Evolutionary conservation across 176 grass and related monocot genomes (phyloP).

Genomic region (Oryza glumipatula): DNA sequence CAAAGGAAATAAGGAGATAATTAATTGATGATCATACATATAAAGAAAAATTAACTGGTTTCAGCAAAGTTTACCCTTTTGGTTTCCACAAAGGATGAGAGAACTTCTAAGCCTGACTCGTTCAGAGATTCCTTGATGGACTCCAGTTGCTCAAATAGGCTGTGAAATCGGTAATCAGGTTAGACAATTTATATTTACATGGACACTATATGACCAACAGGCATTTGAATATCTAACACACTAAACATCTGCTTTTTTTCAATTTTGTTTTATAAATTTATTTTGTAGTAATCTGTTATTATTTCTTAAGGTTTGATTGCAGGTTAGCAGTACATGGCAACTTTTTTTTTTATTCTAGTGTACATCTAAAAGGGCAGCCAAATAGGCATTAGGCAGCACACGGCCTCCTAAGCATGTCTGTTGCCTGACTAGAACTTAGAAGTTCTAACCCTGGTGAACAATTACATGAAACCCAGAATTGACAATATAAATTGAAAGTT

Average conservation of each 20-base stretch:
- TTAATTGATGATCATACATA: neutral
- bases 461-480: slow-evolving; percentile 4
- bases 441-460: neutral
- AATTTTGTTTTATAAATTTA: slow-evolving; percentile 2
- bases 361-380: too few species aligned
- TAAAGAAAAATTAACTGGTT: neutral
- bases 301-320: slow-evolving; percentile 15
- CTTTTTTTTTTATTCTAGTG: slow-evolving; percentile 7
- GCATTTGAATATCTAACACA: neutral
- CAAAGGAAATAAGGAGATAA: neutral
- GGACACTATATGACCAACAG: slow-evolving; percentile 11
- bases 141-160: slow-evolving; percentile 81
- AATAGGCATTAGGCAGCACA: too few species aligned
- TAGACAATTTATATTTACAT: slow-evolving; percentile 25
- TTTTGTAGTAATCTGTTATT: neutral
- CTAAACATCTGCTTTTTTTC: neutral
- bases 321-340: slow-evolving; percentile 9
- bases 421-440: too few species aligned
- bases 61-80: slow-evolving; percentile 72
- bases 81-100: slow-evolving; percentile 68
- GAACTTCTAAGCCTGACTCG: slow-evolving; percentile 61
- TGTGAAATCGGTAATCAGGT: slow-evolving; percentile 37
- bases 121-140: slow-evolving; percentile 86
- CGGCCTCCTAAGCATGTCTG: too few species aligned
- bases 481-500: slow-evolving; percentile 5